Evolutionary conservation across 495 filamentous ascomycete genomes (phyloP), one percentile per base, ranked within the genome.

Genomic region (Lentithecium fluviatile): DNA sequence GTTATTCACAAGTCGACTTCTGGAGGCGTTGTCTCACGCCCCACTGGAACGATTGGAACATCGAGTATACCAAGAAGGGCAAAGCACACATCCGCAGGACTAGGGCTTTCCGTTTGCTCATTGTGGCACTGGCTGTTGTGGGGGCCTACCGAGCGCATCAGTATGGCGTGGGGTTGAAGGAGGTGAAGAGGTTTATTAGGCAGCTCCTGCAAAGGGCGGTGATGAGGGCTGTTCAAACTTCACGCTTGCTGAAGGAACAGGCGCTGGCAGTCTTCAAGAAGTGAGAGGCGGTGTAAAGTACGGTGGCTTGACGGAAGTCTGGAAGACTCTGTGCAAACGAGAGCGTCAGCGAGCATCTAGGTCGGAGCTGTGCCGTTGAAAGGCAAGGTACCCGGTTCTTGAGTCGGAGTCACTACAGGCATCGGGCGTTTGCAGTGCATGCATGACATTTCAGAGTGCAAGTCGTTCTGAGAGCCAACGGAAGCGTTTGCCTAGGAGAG

Each of bases 21-120:
- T 59, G 26, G 6, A 43, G 58, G 13, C 59, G 77, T 12, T 84
- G 80, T 69, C 75, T 75, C 68, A 85, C 83, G 65, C 83, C 83
- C 0, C 76, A 74, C 13, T 85, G 79, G 79, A 68, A 65, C 19
- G 75, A 86, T 59, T 86, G 81, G 81, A 71, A 76, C 42, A 72
- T 80, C 8, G 75, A 71, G 45, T 79, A 80, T 56, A 85, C 83
- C 2, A 21, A 48, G 36, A 65, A 69, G 34, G 66, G 66, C 1
- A n/a, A 61, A 2, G 19, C 26, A 15, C 34, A 59, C 21, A 57
- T 40, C 48, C 46, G 58, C 8, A 50, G n/a, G 12, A 32, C 24
- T 26, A 8, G 21, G 8, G 46, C 42, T 21, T 1, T 52, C 1
- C 51, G 52, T 12, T 12, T 62, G 3, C 34, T 69, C 29, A 20